Evolutionary conservation across 2,329 filamentous ascomycete genomes (phyloP).

Genomic region (Colletotrichum cuscutae): DNA sequence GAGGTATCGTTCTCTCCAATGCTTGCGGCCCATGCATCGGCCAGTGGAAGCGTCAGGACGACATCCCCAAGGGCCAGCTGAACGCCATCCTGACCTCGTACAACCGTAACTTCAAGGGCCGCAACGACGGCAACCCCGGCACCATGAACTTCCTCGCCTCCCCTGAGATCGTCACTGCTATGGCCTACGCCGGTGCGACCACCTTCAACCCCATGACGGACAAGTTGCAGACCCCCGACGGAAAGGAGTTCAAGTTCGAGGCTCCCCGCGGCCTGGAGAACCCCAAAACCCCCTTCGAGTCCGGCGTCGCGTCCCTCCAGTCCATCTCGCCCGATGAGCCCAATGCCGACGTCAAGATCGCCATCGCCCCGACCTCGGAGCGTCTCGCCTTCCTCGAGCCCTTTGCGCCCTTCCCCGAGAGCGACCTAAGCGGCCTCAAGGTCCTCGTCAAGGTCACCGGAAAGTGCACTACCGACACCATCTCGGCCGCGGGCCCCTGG

Average conservation of each 20-base stretch:
- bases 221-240: conserved; percentile 80
- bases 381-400: conserved; percentile 92
- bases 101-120: conserved; percentile 97
- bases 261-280: conserved; percentile 78
- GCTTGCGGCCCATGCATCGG: conserved; percentile 95
- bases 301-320: conserved; percentile 79
- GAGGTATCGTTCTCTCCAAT: conserved; percentile 91
- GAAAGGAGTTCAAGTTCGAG: conserved; percentile 85
- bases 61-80: conserved; percentile 81
- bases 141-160: conserved; percentile 99
- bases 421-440: conserved; percentile 79
- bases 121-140: conserved; percentile 94
- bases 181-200: conserved; percentile 91
- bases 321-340: conserved; percentile 75
- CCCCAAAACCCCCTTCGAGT: conserved; percentile 74
- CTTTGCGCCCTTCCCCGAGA: conserved; percentile 82
- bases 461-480: conserved; percentile 99
- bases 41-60: conserved; percentile 94
- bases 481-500: conserved; percentile 96
- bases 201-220: conserved; percentile 98
- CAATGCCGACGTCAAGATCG: conserved; percentile 70
- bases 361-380: conserved; percentile 87
- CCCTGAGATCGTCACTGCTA: conserved; percentile 95
- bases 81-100: conserved; percentile 98
- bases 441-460: conserved; percentile 97